Base-by-base conservation (phyloP, 495 filamentous ascomycete genomes). In the Apodospora peruviana region DNA sequence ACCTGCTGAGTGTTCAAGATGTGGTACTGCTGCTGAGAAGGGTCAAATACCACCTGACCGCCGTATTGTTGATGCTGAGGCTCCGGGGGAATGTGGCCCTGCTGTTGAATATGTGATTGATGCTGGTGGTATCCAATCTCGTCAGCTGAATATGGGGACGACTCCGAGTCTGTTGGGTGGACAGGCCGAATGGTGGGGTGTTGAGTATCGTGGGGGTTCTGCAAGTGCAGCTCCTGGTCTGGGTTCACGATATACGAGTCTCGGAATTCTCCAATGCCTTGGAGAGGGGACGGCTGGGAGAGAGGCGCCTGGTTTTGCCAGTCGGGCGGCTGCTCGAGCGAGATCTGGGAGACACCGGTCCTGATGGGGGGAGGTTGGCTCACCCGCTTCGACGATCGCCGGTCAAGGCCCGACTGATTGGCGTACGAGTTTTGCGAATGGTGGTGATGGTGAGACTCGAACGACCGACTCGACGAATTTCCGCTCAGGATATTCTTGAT, bases 311-410 rank as follows among this genome's bases (percentile, higher is more conserved):
- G 66, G 21, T 58, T 50, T 48, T 63, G 67, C 62, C 62, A 68
- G 37, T 71, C 65, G 48, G 46, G 38, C 25, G 54, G 56, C 37
- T 60, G 56, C 25, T 65, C 66, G 29, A 64, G 60, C 18, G 64
- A 67, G 39, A 65, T 55, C 51, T 69, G 70, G 21, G 72, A 66
- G 40, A 64, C 53, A 46, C 69, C 70, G 55, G 58, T 70, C 52
- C 60, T 70, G 58, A 65, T 68, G 21, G 66, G 36, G 61, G 62
- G 40, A 64, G 67, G 19, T 36, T 67, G 64, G 56, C 73, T 75
- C 41, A 70, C 59, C 41, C 74, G 62, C 56, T 75, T 76, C 12
- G 77, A 79, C 12, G 71, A 68, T 49, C 73, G 62, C 48, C 75
- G 75, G 42, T 53, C 64, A 11, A 75, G 40, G 14, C 68, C 68